Base-by-base conservation (phyloP, 2,329 filamentous ascomycete genomes). In the Torrubiellomyces zombiae region DNA sequence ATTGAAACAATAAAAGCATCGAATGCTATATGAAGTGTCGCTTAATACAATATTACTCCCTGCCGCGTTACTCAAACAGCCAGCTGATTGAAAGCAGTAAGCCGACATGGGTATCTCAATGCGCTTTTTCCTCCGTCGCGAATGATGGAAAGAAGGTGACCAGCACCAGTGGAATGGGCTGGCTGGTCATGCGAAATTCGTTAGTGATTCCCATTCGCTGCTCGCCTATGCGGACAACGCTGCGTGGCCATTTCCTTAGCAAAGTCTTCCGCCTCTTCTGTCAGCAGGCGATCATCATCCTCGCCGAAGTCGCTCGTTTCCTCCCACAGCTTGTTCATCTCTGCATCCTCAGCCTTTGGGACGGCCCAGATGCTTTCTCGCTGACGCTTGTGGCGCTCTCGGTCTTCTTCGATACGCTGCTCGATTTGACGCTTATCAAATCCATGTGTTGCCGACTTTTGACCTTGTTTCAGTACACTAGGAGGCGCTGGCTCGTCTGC, bases 281-380 rank as follows among this genome's bases (percentile, higher is more conserved):
- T 63, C 14, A 76, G 73, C 27, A 77, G 60, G 23, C 77, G 56
- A 39, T 75, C 76, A 43, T 98, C 89, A 44, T 98, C 89, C 31
- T 89, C 80, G 4, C 77, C 80, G 32, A 86, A 61, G 34, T 89
- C 81, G 40, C 81, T 92, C 11, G 72, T 75, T 44, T 93, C 82
- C 20, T 89, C 81, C 76, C 79, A 91, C 35, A 91, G 53, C 51
- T 71, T 79, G 34, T 75, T 67, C 53, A 82, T 75, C 51, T 95
- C 86, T 8, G 56, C 54, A 18, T 74, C 67, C 14, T 67, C 60
- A 7, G 37, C 40, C 7, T 66, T 62, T 16, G 69, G 69, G 3
- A 93, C 73, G 1, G 83, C 81, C 89, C 91, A 98, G 33, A 93
- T 91, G 39, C 75, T 83, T 54, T 98, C 89, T 13, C 89, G 60